Percentiles rank a stretch among this genome's conserved stretches.
Evolutionary conservation across 768 basidiomycete species (phyloP).

Genomic region (Chalciporus piperatus): DNA sequence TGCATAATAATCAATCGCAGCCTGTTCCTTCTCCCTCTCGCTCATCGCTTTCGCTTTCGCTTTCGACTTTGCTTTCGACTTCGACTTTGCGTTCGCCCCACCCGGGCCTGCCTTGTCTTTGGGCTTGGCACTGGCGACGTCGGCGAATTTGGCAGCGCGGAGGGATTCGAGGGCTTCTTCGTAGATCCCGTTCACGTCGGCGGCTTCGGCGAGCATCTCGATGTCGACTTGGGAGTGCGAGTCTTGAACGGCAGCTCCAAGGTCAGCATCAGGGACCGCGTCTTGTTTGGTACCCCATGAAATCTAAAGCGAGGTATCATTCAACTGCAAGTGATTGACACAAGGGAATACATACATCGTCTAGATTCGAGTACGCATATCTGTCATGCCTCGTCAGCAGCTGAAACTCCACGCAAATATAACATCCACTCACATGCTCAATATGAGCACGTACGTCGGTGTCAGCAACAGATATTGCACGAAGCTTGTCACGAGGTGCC

Average conservation of each 20-base stretch:
- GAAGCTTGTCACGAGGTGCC: constrained; percentile 94
- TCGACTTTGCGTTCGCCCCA: constrained; percentile 7
- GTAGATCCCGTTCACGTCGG: constrained; percentile 81
- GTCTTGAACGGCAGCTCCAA: constrained; percentile 82
- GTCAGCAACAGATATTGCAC: constrained; percentile 84
- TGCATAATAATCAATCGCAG: constrained; percentile 84
- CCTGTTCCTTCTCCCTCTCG: constrained; percentile 64
- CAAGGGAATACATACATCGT: constrained; percentile 52
- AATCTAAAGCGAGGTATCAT: constrained; percentile 45
- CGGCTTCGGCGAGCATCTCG: constrained; percentile 77
- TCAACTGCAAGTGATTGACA: constrained; percentile 11
- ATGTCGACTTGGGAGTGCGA: constrained; percentile 82
- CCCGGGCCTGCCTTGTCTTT: constrained; percentile 10
- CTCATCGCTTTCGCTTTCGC: constrained; percentile 30
- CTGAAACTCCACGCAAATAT: background rate
- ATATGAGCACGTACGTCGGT: constrained; percentile 74
- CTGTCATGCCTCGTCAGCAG: constrained; percentile 40
- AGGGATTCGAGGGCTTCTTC: constrained; percentile 80
- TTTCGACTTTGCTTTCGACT: constrained; percentile 10
- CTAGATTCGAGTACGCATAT: constrained; percentile 83
- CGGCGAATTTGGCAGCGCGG: constrained; percentile 48
- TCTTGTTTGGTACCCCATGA: constrained; percentile 98
- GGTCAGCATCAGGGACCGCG: constrained; percentile 64
- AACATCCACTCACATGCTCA: constrained; percentile 60
- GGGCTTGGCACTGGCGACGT: constrained; percentile 2